These are phyloP conservation scores for Colletotrichum liaoningense DNA, from an alignment of 2,329 filamentous ascomycete genomes.

Conservation along the genomic window DNA sequence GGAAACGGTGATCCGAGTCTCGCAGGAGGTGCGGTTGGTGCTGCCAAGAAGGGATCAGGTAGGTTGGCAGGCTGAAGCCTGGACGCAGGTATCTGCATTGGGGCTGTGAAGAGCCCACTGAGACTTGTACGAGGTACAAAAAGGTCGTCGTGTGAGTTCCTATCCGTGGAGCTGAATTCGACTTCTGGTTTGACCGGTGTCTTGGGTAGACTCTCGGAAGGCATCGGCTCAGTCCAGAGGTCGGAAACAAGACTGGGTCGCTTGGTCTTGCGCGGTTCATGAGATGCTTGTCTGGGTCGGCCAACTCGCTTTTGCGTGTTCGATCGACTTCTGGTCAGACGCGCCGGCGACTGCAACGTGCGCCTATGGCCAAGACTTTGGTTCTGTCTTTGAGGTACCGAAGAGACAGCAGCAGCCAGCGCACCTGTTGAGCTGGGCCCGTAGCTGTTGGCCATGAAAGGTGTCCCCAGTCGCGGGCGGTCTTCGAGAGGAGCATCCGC, in stretches of 20 bases:
- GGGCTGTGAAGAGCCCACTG: slow-evolving; percentile 50
- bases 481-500: slow-evolving; percentile 40
- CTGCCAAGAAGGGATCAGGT: slow-evolving; percentile 25
- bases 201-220: slow-evolving; percentile 39
- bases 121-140: slow-evolving; percentile 55
- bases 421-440: slow-evolving; percentile 69
- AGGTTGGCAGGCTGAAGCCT: background rate
- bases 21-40: slow-evolving; percentile 52
- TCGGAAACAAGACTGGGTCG: slow-evolving; percentile 67
- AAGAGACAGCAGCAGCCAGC: slow-evolving; percentile 53
- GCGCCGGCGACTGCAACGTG: slow-evolving; percentile 64
- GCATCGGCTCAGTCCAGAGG: slow-evolving; percentile 61
- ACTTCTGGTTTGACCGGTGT: slow-evolving; percentile 37
- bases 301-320: slow-evolving; percentile 63
- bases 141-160: slow-evolving; percentile 48
- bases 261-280: slow-evolving; percentile 61
- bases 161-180: slow-evolving; percentile 49
- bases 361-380: slow-evolving; percentile 63
- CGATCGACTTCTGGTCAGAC: slow-evolving; percentile 61
- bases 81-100: slow-evolving; percentile 22
- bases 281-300: slow-evolving; percentile 57
- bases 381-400: slow-evolving; percentile 52
- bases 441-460: slow-evolving; percentile 69
- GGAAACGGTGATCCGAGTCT: slow-evolving; percentile 71
- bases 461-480: slow-evolving; percentile 61